These are phyloP conservation scores for Trichoderma oligosporum DNA, from an alignment of 2,329 filamentous ascomycete genomes.

Conservation along the genomic window DNA sequence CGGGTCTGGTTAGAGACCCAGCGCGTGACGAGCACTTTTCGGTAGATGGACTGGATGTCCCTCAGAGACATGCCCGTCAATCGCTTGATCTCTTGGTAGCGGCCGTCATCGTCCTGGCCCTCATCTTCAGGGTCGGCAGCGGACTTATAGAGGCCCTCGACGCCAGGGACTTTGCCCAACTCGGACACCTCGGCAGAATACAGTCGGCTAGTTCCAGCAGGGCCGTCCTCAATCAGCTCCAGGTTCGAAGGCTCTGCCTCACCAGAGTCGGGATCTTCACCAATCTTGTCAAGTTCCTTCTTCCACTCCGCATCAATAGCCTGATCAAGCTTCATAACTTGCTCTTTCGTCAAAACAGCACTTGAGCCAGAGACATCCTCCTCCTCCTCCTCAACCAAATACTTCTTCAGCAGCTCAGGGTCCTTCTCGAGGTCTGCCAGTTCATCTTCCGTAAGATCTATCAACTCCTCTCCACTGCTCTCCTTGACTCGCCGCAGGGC, in stretches of 20 bases:
- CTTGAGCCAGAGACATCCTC: constrained; percentile 27
- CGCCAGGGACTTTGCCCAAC: constrained; percentile 52
- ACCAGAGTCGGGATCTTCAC: constrained; percentile 29
- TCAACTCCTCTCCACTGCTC: constrained; percentile 40
- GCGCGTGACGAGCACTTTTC: constrained; percentile 71
- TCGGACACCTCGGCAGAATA: constrained; percentile 46
- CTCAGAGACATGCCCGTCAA: constrained; percentile 52
- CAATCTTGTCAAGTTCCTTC: constrained; percentile 37
- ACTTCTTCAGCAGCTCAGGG: constrained; percentile 38
- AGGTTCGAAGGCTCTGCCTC: constrained; percentile 34
- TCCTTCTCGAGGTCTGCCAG: constrained; percentile 40
- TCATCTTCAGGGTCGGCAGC: constrained; percentile 48
- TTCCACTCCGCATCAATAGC: constrained; percentile 36
- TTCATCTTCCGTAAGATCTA: constrained; percentile 50
- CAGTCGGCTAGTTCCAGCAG: constrained; percentile 32
- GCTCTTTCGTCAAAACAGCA: constrained; percentile 33
- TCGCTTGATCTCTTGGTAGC: constrained; percentile 51
- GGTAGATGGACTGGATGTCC: constrained; percentile 53
- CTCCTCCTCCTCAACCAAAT: constrained; percentile 33
- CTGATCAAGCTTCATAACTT: constrained; percentile 38
- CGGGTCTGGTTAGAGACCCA: constrained; percentile 88
- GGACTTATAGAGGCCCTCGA: constrained; percentile 49
- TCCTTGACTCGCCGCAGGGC: constrained; percentile 42
- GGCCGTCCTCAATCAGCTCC: constrained; percentile 37
- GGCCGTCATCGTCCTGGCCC: constrained; percentile 48